These are phyloP conservation scores for Pestalotiopsis sp. DNA, from an alignment of 2,329 filamentous ascomycete species.

Conservation along the genomic window DNA sequence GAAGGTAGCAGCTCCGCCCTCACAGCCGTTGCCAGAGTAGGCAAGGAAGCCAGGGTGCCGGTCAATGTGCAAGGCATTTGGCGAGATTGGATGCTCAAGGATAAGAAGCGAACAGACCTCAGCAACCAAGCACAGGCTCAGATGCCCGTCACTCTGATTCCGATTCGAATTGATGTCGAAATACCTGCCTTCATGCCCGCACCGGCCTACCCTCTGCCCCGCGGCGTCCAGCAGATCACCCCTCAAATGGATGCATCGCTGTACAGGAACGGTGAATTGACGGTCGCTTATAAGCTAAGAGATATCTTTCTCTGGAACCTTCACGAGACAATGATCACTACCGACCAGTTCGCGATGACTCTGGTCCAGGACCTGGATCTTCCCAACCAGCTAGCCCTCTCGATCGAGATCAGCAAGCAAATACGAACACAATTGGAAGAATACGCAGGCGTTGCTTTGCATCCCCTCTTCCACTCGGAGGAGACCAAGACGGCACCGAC, in stretches of 20 bases:
- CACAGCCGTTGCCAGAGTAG: slow-evolving; percentile 72
- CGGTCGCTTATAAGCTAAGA: slow-evolving; percentile 83
- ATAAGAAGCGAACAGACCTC: slow-evolving; percentile 56
- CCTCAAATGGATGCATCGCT: slow-evolving; percentile 57
- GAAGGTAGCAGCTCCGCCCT: slow-evolving; percentile 67
- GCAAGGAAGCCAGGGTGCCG: slow-evolving; percentile 77
- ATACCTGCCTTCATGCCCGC: slow-evolving; percentile 74
- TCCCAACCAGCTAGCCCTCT: slow-evolving; percentile 68
- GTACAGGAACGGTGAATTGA: slow-evolving; percentile 77
- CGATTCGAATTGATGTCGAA: slow-evolving; percentile 94
- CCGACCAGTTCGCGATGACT: slow-evolving; percentile 89
- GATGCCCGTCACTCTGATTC: slow-evolving; percentile 86
- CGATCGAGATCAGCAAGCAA: slow-evolving; percentile 84
- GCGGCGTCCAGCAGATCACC: slow-evolving; percentile 67
- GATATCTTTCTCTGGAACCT: slow-evolving; percentile 98
- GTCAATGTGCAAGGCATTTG: slow-evolving; percentile 88
- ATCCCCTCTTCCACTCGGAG: slow-evolving; percentile 79
- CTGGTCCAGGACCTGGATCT: slow-evolving; percentile 93
- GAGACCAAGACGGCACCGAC: slow-evolving; percentile 23
- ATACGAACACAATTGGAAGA: slow-evolving; percentile 95
- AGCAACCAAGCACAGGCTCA: slow-evolving; percentile 67
- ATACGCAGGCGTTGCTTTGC: slow-evolving; percentile 90
- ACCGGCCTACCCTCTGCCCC: slow-evolving; percentile 63
- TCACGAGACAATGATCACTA: slow-evolving; percentile 90
- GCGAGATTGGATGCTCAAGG: slow-evolving; percentile 92